Base-by-base conservation (phyloP, 139 green algal genomes). In the Asterochloris sp. region DNA sequence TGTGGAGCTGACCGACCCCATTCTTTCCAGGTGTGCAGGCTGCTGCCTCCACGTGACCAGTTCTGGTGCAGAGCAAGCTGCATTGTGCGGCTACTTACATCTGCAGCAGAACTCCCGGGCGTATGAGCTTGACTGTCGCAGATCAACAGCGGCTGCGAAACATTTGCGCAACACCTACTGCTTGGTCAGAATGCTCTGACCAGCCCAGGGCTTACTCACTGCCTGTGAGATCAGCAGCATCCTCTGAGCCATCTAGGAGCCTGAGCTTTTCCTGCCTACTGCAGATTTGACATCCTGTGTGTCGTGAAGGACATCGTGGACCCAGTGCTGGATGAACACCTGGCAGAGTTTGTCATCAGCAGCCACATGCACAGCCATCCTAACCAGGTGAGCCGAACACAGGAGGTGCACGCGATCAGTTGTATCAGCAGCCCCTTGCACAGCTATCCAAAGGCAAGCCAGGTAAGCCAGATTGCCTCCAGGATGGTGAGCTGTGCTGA, bases 261-360 rank as follows among this genome's bases (percentile, higher is more conserved):
- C 38, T 54, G 2, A 54, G 38, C 38, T 54, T 6, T 54, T 54
- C 38, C 38, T 54, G 17, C 13, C 67, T 78, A 0, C 38, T 81
- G 77, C 93, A 96, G 94, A 61, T 98, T 98, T 82, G 97, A 99
- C 89, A 88, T 97, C 38, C 90, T 99, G 69, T 98, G 95, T 81
- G 97, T 99, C 54, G 93, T 99, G 27, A 93, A 94, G 75, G 97
- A 99, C 85, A 89, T 94, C 17, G 95, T 99, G n/a, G 97, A 99
- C 86, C 94, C 95, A 10, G 90, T 97, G 47, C 84, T 88, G 12
- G 97, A 99, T 84, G 91, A 95, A 88, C 89, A 91, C 62, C 90
- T 99, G 79, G 97, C 97, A 17, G 74, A 91, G 29, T 99, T 99
- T 87, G 95, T 99, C 64, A 94, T 99, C 60, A 89, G 87, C 82